Evolutionary conservation across 805 yeast genomes (phyloP), one percentile per base, ranked within the genome.

Genomic region (Yamadazyma kitorensis): DNA sequence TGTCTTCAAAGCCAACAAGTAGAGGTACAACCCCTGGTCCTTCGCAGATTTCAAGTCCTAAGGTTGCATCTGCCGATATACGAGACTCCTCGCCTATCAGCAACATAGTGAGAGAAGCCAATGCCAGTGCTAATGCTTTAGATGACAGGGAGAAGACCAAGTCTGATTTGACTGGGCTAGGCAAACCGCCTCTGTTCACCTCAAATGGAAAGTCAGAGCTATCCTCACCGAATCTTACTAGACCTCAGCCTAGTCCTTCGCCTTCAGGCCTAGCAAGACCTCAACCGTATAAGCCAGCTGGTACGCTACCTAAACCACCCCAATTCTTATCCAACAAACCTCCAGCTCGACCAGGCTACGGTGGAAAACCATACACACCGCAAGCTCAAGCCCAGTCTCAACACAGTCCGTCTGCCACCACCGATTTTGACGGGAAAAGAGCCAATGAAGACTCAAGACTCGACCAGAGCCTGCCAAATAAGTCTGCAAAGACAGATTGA

Each of bases 251-350:
- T n/a, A n/a, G n/a, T n/a, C n/a, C n/a, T n/a, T n/a, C n/a, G n/a
- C n/a, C n/a, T n/a, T n/a, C n/a, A n/a, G n/a, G n/a, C n/a, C 19
- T 16, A 14, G 5, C 32, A 4, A 23, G 34, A 13, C 43, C 43
- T 10, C 43, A 31, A 20, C 13, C 36, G 17, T 35, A 31, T 15
- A 21, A 23, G 20, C 29, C 35, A 2, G 11, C 31, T 6, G 15
- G 16, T 15, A 29, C 22, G n/a, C 24, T 39, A 21, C 3, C 27
- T 4, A 40, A 37, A 35, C 70, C 70, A 5, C 69, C 70, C 4
- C 61, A 57, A 42, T 64, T 64, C 34, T 40, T 59, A 11, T 52
- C 68, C 6, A 62, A 55, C 33, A 66, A 64, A 38, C 61, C 62
- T 2, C 39, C 45, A 9, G 6, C 32, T 19, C 14, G 43, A 10